Evolutionary conservation across 176 grass and related monocot genomes (phyloP), one percentile per base, ranked within the genome.

Genomic region (Triticum urartu): DNA sequence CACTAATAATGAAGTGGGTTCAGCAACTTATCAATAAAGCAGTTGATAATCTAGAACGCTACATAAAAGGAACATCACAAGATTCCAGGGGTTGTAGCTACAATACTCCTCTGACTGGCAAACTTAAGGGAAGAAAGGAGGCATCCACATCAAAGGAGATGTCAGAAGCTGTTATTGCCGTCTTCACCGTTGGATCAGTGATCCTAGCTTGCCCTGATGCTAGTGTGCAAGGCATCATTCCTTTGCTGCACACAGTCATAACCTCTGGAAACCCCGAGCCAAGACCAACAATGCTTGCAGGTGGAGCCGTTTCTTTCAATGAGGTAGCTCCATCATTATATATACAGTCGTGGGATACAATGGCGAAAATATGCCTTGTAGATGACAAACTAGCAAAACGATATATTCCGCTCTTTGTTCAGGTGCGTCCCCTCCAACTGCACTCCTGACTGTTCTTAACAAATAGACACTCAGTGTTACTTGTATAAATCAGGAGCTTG

Each of bases 321-420:
- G 90, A 93, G 56, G n/a, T 86, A 78, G 91, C 93, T 69, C 91
- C 84, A 80, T 89, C 91, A 72, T 79, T 98, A 18, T 98, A 98
- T 72, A 92, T 94, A 84, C 96, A 98, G 39, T 92, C 93, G 11
- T 98, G 96, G 96, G 91, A 89, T 81, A 91, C 96, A 80, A 86
- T 98, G 88, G 96, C 89, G 68, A 98, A 98, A 90, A 76, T 98
- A 77, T 98, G 96, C 81, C 87, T 98, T 83, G 90, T 91, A 22
- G 89, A 98, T 82, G 93, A 94, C 84, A 98, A 98, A 85, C 13
- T 92, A 64, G 96, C 96, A 54, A 98, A 98, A 69, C 66, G 84
- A 39, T 98, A 98, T 81, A 98, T 98, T 85, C 96, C 96, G 79
- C 89, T 98, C 59, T 98, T 98, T 88, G 93, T 95, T 83, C 93